phyloP scores from a whole-genome alignment of 139 green algal genomes.

The Chlamydomonas schloesseri region DNA sequence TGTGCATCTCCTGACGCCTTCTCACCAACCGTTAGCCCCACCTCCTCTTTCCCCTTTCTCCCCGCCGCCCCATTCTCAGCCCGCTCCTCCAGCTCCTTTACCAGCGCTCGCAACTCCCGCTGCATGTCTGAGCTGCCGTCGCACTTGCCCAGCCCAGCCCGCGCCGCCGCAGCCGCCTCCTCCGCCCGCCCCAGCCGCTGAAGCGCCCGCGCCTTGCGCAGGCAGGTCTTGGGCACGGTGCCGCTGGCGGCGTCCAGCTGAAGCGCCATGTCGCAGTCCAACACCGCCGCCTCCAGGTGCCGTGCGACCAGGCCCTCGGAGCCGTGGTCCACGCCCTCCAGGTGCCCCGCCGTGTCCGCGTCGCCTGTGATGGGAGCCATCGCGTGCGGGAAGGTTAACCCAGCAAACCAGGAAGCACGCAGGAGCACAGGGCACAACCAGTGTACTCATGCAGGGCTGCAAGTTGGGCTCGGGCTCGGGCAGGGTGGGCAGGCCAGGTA shows the following conservation, averaged over 20 bases:
- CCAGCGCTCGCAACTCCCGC: neutral
- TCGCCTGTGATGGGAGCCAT: slow-evolving; percentile 15
- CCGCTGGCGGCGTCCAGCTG: neutral
- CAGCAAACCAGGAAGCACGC: no score
- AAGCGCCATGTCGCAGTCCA: slow-evolving; percentile 40
- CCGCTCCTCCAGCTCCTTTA: neutral
- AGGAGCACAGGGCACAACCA: no score
- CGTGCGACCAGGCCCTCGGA: neutral
- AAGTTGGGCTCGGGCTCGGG: no score
- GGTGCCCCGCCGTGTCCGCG: slow-evolving; percentile 18
- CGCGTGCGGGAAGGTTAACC: no score
- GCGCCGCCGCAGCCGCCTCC: slow-evolving; percentile 25
- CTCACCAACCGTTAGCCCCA: neutral
- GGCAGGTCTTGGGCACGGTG: slow-evolving; percentile 24
- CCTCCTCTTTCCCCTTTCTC: neutral
- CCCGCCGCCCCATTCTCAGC: neutral
- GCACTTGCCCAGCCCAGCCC: slow-evolving; percentile 11
- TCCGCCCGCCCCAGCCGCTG: neutral
- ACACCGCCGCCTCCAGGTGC: slow-evolving; percentile 43
- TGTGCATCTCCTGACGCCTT: no score
- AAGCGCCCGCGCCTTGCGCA: slow-evolving; percentile 47
- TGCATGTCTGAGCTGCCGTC: neutral
- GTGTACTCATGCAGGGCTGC: no score
- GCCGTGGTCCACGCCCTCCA: slow-evolving; percentile 41
- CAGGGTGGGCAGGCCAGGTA: no score